Conservation (phyloP, 1,139 yeast species). For the Debaryomyces sp. region DNA sequence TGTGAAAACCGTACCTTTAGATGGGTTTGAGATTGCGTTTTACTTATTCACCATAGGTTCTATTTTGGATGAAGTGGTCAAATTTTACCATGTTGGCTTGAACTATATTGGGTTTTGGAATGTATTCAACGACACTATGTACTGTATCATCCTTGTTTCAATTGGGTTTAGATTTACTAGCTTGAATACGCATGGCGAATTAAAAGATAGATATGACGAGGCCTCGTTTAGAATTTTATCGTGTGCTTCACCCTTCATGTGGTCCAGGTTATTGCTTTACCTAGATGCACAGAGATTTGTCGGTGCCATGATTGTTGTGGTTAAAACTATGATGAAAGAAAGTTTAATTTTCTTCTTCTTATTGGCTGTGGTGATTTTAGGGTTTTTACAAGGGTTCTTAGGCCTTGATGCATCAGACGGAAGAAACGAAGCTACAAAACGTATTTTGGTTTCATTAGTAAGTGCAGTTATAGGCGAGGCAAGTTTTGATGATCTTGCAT, state of each 20-base stretch:
- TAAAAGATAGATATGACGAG: conserved; percentile 53
- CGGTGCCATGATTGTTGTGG: conserved; percentile 86
- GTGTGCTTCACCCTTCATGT: conserved; percentile 84
- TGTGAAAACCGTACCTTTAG: conserved; percentile 33
- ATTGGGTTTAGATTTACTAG: conserved; percentile 60
- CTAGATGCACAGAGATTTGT: conserved; percentile 82
- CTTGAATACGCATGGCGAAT: conserved; percentile 30
- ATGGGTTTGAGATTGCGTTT: conserved; percentile 54
- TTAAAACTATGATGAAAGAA: conserved; percentile 86
- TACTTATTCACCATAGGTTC: conserved; percentile 70
- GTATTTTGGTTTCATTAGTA: conserved; percentile 65
- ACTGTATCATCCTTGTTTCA: conserved; percentile 54
- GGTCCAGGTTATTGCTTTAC: conserved; percentile 76
- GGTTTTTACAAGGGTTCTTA: conserved; percentile 83
- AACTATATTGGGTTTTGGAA: conserved; percentile 79
- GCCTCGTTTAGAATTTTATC: conserved; percentile 73
- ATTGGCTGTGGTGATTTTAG: conserved; percentile 68
- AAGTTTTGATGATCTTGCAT: conserved; percentile 67
- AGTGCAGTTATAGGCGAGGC: conserved; percentile 76
- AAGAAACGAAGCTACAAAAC: conserved; percentile 68
- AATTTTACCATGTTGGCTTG: conserved; percentile 75
- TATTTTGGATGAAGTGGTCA: conserved; percentile 65
- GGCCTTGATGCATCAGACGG: conserved; percentile 92
- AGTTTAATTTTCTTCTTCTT: conserved; percentile 78
- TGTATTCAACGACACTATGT: conserved; percentile 74